Evolutionary conservation across 176 grass and related monocot species (phyloP), one percentile per base, ranked within the genome.

Genomic region (Aegilops longissima): DNA sequence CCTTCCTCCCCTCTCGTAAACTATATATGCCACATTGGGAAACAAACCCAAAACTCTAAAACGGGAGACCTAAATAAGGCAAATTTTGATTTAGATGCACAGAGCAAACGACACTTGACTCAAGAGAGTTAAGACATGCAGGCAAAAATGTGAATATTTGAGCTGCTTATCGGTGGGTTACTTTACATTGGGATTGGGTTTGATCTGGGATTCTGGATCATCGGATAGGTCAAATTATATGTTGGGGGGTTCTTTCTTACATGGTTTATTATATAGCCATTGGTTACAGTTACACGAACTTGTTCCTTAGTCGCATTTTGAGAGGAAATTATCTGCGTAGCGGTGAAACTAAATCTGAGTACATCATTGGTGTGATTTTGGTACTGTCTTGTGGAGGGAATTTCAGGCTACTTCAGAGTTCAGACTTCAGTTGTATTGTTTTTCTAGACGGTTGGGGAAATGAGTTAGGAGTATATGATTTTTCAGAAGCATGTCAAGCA

Each of bases 71-170:
- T 85, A 85, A 72, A 64, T 78, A 85, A 66, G 66, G 66, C 78
- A 67, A 52, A 73, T 14, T 58, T 58, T 58, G 2, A 58, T 58
- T 58, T 86, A 79, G 75, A 74, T 74, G 76, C 85, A 51, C 39
- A 77, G 49, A 62, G 16, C 40, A 47, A 82, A 74, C 12, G 8
- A 56, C 36, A 40, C 81, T 75, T 20, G 11, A 33, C 16, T 51
- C 24, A n/a, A n/a, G 27, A 71, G 61, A 77, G 63, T 77, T 85
- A 81, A 63, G 31, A 21, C 54, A 51, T 5, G 14, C 35, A 71
- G 79, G 80, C 73, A 39, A 80, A 58, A 45, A 86, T 89, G 90
- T 92, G 83, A 92, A 92, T 92, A 68, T 75, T 18, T 18, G 68
- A 85, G 90, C 7, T 49, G 73, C 52, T n/a, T n/a, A n/a, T n/a